A percentile compares a stretch with the other conserved stretches of the same genome.
These are phyloP conservation scores for Colletotrichum destructivum DNA, from an alignment of 2,329 filamentous ascomycete genomes.

Conservation along the genomic window DNA sequence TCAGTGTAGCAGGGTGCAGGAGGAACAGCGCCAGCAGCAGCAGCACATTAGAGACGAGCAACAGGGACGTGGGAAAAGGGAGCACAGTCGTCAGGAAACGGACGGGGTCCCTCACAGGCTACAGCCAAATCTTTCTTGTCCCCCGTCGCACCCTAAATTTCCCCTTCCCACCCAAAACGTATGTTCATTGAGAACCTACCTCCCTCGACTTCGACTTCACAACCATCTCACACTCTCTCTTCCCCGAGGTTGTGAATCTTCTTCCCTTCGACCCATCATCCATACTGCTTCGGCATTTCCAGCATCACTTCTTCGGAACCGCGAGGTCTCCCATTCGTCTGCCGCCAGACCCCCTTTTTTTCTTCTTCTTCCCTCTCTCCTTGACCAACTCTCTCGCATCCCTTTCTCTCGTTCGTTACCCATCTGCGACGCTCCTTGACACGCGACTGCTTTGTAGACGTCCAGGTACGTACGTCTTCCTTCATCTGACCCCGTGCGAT, in stretches of 20 bases:
- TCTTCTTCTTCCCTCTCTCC: conserved; percentile 10
- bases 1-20: background rate
- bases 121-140: conserved; percentile 38
- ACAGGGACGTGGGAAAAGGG: conserved; percentile 7
- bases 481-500: background rate
- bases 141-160: conserved; percentile 43
- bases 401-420: conserved; percentile 46
- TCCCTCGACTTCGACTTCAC: conserved; percentile 28
- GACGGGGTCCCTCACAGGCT: conserved; percentile 23
- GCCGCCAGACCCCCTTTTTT: conserved; percentile 25
- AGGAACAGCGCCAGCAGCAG: too few relatives aligned
- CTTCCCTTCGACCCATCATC: conserved; percentile 41
- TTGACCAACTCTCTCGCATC: conserved; percentile 34
- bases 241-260: conserved; percentile 41
- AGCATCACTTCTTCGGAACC: conserved; percentile 38
- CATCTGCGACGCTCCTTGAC: conserved; percentile 52
- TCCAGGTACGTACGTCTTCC: conserved; percentile 46
- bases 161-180: conserved; percentile 43
- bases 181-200: conserved; percentile 29
- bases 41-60: background rate
- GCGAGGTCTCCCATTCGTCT: conserved; percentile 28
- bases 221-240: conserved; percentile 39
- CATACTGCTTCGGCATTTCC: conserved; percentile 38
- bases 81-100: conserved; percentile 28
- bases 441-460: conserved; percentile 51